Evolutionary conservation across 805 yeast species (phyloP), one percentile per base, ranked within the genome.

Genomic region (Kazachstania psychrophila): DNA sequence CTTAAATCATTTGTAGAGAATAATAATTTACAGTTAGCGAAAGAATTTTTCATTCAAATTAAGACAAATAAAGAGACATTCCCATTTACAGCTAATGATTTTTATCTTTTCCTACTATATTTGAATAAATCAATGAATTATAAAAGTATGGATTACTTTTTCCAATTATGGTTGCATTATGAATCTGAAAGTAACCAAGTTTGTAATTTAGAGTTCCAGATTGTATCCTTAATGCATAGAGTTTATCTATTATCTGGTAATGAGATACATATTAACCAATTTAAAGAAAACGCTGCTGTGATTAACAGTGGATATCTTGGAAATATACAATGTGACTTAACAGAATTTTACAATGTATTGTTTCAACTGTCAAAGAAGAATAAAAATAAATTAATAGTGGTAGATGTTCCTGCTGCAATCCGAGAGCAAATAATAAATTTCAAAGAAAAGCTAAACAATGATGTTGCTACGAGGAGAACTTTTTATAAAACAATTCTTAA

Each of bases 11-110:
- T 56, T 32, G 39, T 54, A 11, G 46, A 44, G 34, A 52, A 48
- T 36, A 47, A 47, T 18, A 54, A 56, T 37, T 32, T 47, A 20
- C 52, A 49, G 25, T 35, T 56, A 16, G 58, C 58, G 13, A 54
- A 50, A 35, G 60, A 56, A 36, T 56, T 58, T 40, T 58, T 46
- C 37, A 42, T 45, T 2, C 58, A 58, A 28, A 45, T 52, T 6
- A 33, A 56, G 33, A 45, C 48, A 12, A 52, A 53, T 39, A 52
- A 49, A 24, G 59, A 56, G 20, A 50, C 51, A 0, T 58, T 56
- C 28, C 55, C 54, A 1, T 29, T 58, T 14, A 39, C 44, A 4
- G 28, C 41, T 9, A 30, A 28, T 4, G 50, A 51, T 6, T 40
- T 58, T 9, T 39, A 41, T 20, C 23, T 18, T n/a, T 46, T 55